Base-by-base conservation (phyloP, 768 basidiomycete species). In the Xerocomellus chrysenteron region DNA sequence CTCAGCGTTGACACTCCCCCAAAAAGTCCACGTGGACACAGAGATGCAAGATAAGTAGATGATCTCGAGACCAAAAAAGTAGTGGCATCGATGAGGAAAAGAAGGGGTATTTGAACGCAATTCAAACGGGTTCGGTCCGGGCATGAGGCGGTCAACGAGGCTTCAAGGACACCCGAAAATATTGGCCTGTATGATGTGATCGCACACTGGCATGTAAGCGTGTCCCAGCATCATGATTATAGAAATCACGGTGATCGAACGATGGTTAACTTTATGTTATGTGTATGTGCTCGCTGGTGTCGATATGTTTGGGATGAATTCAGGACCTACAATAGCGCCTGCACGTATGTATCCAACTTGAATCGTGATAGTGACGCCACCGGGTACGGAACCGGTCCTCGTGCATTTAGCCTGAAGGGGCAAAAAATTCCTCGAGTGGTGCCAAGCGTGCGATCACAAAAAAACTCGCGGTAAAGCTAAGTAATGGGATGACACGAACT, bases 121-220 rank as follows among this genome's bases (percentile, higher is more conserved):
- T 44, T 51, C 12, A 9, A 39, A 6, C 13, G 39, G 6, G 12
- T 28, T 35, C 16, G 28, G 41, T 32, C 30, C 13, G 33, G 21
- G 42, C 53, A 63, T 19, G 53, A 48, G 61, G 58, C 45, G 11
- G 45, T 37, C 47, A 65, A 65, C 49, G 63, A 61, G 56, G 63
- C 56, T 33, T 35, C 21, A 7, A 52, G 47, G 39, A 41, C 64
- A 59, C 60, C 42, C 30, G 42, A 61, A 50, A 12, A n/a, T 47
- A 24, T 17, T 24, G 28, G 41, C 32, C 42, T 39, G 33, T 1
- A 19, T n/a, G 26, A 37, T 42, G 28, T 30, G 32, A 46, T 40
- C 33, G 36, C 26, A 26, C 13, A 5, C 24, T 57, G 43, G 4
- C 4, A 43, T 51, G 28, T 17, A 21, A 21, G 46, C 21, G 36